Percentiles rank a stretch among this genome's conserved stretches.
These are phyloP conservation scores for Cercospora citrullina DNA, from an alignment of 2,329 filamentous ascomycete genomes.

Conservation along the genomic window DNA sequence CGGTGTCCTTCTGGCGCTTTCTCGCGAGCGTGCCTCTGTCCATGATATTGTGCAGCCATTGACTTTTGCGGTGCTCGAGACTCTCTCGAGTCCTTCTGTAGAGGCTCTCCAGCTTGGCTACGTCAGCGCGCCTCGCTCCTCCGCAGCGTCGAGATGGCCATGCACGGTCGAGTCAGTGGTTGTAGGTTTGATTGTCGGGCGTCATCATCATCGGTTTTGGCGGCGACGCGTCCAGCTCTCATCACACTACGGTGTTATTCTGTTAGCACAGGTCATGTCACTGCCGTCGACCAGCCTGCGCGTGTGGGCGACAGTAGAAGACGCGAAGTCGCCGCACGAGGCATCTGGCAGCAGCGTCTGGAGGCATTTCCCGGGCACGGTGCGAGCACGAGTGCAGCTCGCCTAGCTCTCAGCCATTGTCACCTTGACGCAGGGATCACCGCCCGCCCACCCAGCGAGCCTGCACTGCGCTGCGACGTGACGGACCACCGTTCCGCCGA, in stretches of 20 bases:
- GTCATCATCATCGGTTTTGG: conserved; percentile 9
- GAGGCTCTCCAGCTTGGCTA: conserved; percentile 17
- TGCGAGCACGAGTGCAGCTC: neutral
- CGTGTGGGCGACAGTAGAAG: neutral
- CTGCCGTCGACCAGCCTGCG: neutral
- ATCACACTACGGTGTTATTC: neutral
- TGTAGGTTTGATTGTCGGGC: conserved; percentile 22
- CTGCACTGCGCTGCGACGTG: neutral
- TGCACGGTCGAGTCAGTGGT: conserved; percentile 26
- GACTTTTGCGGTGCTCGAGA: conserved; percentile 14
- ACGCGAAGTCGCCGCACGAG: neutral
- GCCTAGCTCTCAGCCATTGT: neutral
- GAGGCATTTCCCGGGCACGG: neutral
- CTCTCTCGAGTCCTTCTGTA: conserved; percentile 17
- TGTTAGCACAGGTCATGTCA: neutral
- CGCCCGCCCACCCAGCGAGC: too few species aligned
- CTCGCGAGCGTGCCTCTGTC: conserved; percentile 29
- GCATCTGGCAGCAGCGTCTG: neutral
- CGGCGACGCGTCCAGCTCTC: neutral
- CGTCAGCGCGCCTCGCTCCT: conserved; percentile 21
- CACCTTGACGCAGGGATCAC: neutral
- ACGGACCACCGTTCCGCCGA: neutral
- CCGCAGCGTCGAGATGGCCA: conserved; percentile 15
- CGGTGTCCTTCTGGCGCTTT: conserved; percentile 30
- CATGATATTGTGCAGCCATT: conserved; percentile 29